A percentile compares a stretch with the other conserved stretches of the same genome.
phyloP scores from a whole-genome alignment of 2,329 filamentous ascomycete species.

The Blastomyces percursus region DNA sequence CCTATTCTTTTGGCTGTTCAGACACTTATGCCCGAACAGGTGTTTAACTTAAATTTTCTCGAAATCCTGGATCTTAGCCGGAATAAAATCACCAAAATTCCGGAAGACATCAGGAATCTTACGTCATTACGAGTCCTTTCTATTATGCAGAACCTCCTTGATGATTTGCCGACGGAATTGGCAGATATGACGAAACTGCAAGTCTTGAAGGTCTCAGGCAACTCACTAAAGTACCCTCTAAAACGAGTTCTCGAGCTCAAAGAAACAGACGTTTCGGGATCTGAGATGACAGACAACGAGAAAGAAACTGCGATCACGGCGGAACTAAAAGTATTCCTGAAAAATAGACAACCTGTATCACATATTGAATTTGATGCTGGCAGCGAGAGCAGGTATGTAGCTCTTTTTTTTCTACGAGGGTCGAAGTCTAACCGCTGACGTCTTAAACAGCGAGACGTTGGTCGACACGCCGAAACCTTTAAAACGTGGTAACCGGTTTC shows the following conservation, averaged over 20 bases:
- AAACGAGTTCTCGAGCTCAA: conserved; percentile 55
- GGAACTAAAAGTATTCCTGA: conserved; percentile 49
- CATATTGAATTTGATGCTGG: conserved; percentile 37
- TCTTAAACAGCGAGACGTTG: conserved; percentile 53
- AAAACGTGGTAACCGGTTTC: conserved; percentile 47
- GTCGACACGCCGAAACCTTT: conserved; percentile 66
- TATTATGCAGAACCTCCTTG: conserved; percentile 75
- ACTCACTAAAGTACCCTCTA: conserved; percentile 71
- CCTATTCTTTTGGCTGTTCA: neutral
- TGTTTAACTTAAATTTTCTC: conserved; percentile 73
- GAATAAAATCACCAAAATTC: conserved; percentile 69
- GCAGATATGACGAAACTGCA: conserved; percentile 84
- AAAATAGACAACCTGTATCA: conserved; percentile 33
- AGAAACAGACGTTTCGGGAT: conserved; percentile 51
- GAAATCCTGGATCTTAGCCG: conserved; percentile 89
- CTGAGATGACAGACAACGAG: conserved; percentile 47
- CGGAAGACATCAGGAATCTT: conserved; percentile 67
- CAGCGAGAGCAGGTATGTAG: conserved; percentile 33
- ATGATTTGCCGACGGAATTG: conserved; percentile 69
- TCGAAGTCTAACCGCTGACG: neutral
- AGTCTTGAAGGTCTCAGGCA: conserved; percentile 80
- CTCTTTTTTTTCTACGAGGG: neutral
- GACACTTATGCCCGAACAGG: conserved; percentile 41
- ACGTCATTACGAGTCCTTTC: conserved; percentile 82
- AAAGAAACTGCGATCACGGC: conserved; percentile 50